Conservation (phyloP, 345 rosid species). For the Dovyalis caffra region DNA sequence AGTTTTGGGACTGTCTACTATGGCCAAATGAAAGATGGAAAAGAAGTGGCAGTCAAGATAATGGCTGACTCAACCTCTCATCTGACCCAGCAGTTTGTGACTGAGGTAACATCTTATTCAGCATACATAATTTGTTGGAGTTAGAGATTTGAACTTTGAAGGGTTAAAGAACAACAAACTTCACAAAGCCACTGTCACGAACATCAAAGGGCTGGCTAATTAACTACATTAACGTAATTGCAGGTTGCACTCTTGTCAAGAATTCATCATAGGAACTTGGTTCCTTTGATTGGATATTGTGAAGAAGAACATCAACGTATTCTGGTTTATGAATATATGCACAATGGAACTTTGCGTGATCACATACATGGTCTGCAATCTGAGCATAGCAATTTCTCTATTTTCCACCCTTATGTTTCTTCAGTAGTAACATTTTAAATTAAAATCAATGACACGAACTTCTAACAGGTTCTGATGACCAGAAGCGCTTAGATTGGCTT, state of each 20-base stretch:
- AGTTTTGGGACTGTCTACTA: slow-evolving; percentile 91
- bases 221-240: slow-evolving; percentile 16
- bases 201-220: neutral
- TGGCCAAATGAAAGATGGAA: slow-evolving; percentile 93
- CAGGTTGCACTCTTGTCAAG: slow-evolving; percentile 93
- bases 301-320: slow-evolving; percentile 72
- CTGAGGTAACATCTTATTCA: slow-evolving; percentile 57
- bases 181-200: neutral
- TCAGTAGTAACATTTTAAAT: neutral
- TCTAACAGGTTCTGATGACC: slow-evolving; percentile 55
- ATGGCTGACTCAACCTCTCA: slow-evolving; percentile 70
- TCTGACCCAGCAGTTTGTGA: slow-evolving; percentile 76
- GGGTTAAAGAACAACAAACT: neutral
- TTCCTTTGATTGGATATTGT: slow-evolving; percentile 92
- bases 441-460: slow-evolving; percentile 5
- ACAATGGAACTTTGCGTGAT: slow-evolving; percentile 85
- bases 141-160: neutral
- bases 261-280: slow-evolving; percentile 96
- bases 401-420: slow-evolving; percentile 5
- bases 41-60: slow-evolving; percentile 89
- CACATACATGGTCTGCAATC: slow-evolving; percentile 64
- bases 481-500: slow-evolving; percentile 66
- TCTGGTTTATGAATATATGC: slow-evolving; percentile 94
- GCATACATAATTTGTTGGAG: neutral
- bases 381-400: neutral